These are phyloP conservation scores for Phyllosticta citribraziliensis DNA, from an alignment of 2,329 filamentous ascomycete genomes.

Conservation along the genomic window DNA sequence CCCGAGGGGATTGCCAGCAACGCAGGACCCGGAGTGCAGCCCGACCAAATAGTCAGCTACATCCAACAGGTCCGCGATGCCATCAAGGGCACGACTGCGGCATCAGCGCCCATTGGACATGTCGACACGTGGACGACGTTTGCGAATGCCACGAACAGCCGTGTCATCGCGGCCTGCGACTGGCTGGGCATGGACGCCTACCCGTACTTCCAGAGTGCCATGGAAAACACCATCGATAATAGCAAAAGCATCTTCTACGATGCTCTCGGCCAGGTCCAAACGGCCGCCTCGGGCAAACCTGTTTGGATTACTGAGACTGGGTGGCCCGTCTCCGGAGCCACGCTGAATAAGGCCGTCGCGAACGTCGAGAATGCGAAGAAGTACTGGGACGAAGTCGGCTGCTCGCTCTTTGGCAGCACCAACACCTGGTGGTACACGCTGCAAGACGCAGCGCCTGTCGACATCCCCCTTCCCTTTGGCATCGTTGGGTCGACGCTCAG, in stretches of 20 bases:
- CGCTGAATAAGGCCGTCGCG: constrained; percentile 51
- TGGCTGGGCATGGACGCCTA: constrained; percentile 80
- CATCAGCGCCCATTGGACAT: constrained; percentile 58
- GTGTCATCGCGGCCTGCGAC: constrained; percentile 60
- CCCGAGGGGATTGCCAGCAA: constrained; percentile 56
- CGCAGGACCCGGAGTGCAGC: constrained; percentile 53
- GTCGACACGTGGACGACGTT: constrained; percentile 74
- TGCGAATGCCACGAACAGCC: constrained; percentile 61
- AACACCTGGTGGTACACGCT: constrained; percentile 68
- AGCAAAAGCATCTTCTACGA: constrained; percentile 58
- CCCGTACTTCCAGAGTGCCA: constrained; percentile 67
- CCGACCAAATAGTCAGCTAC: constrained; percentile 55
- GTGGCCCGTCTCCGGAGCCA: constrained; percentile 66
- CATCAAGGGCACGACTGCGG: constrained; percentile 53
- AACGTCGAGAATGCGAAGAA: constrained; percentile 58
- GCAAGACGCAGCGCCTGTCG: constrained; percentile 46
- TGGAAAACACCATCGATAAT: constrained; percentile 46
- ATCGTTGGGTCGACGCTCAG: constrained; percentile 44
- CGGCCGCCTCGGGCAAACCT: constrained; percentile 53
- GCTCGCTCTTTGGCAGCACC: constrained; percentile 52
- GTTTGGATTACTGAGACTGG: constrained; percentile 87
- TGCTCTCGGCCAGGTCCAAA: constrained; percentile 51
- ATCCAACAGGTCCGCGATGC: constrained; percentile 57
- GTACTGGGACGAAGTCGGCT: constrained; percentile 76
- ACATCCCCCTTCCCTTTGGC: constrained; percentile 58